A percentile compares a stretch with the other conserved stretches of the same genome.
Evolutionary conservation across 2,329 filamentous ascomycete species (phyloP).

Genomic region (Penicillium crustosum): DNA sequence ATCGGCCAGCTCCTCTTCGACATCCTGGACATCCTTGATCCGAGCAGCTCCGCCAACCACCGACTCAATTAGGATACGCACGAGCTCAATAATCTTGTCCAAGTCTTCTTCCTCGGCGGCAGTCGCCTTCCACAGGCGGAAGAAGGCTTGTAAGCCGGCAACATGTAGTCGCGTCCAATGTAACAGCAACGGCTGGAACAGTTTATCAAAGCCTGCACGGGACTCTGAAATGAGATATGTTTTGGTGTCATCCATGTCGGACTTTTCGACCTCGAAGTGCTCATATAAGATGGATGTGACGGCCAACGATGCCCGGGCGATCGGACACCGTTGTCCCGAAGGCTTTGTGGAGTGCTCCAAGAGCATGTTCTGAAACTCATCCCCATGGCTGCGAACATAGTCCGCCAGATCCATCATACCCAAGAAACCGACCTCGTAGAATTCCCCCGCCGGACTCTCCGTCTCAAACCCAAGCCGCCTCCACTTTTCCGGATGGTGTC

Average conservation of each 20-base stretch:
- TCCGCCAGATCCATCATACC: conserved; percentile 98
- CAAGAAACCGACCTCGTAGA: conserved; percentile 80
- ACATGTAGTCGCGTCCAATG: conserved; percentile 93
- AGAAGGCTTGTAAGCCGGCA: conserved; percentile 79
- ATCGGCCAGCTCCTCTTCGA: conserved; percentile 84
- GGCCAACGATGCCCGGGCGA: conserved; percentile 81
- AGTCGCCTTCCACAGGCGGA: conserved; percentile 89
- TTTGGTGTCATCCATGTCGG: conserved; percentile 75
- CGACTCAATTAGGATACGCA: conserved; percentile 85
- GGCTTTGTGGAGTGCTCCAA: conserved; percentile 81
- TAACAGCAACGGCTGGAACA: conserved; percentile 82
- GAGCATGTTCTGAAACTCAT: conserved; percentile 86
- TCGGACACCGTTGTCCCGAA: conserved; percentile 72
- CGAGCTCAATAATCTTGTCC: conserved; percentile 86
- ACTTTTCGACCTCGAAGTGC: conserved; percentile 89
- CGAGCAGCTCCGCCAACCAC: conserved; percentile 80
- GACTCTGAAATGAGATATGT: conserved; percentile 73
- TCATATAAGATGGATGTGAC: conserved; percentile 89
- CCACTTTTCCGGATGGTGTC: conserved; percentile 90
- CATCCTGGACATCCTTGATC: conserved; percentile 78
- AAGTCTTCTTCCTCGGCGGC: conserved; percentile 84
- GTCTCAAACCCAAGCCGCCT: conserved; percentile 85
- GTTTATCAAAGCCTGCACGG: conserved; percentile 74
- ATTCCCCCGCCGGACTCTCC: conserved; percentile 83
- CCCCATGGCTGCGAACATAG: conserved; percentile 87